Base-by-base conservation (phyloP, 331 rosid genomes). In the Saraca asoca region DNA sequence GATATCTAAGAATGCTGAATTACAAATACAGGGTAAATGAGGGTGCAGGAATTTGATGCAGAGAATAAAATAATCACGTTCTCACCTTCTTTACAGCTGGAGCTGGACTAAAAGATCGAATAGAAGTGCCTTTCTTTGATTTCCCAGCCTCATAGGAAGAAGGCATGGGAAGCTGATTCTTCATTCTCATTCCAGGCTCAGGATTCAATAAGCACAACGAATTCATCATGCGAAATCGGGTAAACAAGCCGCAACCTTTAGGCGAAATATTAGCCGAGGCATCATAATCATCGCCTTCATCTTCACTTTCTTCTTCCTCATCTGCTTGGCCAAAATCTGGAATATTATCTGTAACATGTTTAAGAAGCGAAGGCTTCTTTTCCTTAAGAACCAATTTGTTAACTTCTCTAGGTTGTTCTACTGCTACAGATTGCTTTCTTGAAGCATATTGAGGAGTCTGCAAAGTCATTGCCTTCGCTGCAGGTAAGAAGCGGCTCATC, bases 401-500 rank as follows among this genome's bases (percentile, higher is more conserved):
- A 66, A 74, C 44, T 76, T 81, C 81, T 81, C 82, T 86, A 20
- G 85, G 82, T 43, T 71, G 88, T 59, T 84, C 91, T 24, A 66
- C 71, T 53, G 79, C 70, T 24, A 77, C 83, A 51, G 76, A 61
- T 70, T 83, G 95, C 79, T 83, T 94, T 74, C 79, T 86, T 20
- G 85, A 74, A 65, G 92, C 62, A 61, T 83, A 85, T 12, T 77
- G 90, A 78, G 91, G 70, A 63, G 91, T 75, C 73, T 88, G 88
- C 49, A 94, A 39, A n/a, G 91, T 82, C 96, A 94, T 90, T 35
- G 99, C 99, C 82, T 82, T 90, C 35, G 99, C 99, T 13, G 99
- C 99, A 4, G 99, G 99, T 65, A 94, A 79, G 84, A 90, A 94
- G 48, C 99, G 88, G 57, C 64, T 82, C 97, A 94, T 85, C 99